Base-by-base conservation (phyloP, 31 red algal genomes). In the Porphyra umbilicalis region DNA sequence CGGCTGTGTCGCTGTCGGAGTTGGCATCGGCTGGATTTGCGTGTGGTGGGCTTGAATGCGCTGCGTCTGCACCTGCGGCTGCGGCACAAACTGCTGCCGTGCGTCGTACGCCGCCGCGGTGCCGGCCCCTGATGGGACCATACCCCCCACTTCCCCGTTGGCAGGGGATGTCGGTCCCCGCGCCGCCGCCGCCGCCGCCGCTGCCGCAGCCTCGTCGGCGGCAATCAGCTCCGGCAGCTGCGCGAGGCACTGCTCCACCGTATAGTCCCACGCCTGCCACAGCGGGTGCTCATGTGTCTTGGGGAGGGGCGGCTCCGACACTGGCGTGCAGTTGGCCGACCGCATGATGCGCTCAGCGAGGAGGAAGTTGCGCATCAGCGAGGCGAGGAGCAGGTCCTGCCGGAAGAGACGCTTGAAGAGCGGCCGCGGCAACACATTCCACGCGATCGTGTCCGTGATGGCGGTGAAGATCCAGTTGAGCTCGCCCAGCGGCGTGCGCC, bases 391-490 rank as follows among this genome's bases (percentile, higher is more conserved):
- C n/a, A 92, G 78, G 76, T 99, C 94, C 80, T 96, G 97, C 38
- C 97, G 81, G 79, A 92, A 99, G 76, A 99, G 84, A 44, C 81
- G 81, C 75, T 91, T 92, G 81, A 99, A 99, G 25, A 91, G 37
- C 33, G 82, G 84, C 76, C 91, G 82, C 18, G 88, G 97, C 30
- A 99, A 78, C 34, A 90, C 77, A 85, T 96, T 99, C 97, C 97
- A 99, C 14, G 97, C 97, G 79, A 99, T 99, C 10, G 97, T 91
- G 86, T 99, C 97, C 78, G 97, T 99, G 10, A 99, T 88, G 30
- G 97, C 94, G 42, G 92, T 94, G 74, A 99, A 96, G 33, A 99
- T 96, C 94, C 94, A 96, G 39, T 99, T 94, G 33, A 99, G 81
- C 76, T 96, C 94, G 39, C 97, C 97, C 10, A 99, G 83, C 76